These are phyloP conservation scores for Colletotrichum lentis DNA, from an alignment of 2,329 filamentous ascomycete species.

Conservation along the genomic window DNA sequence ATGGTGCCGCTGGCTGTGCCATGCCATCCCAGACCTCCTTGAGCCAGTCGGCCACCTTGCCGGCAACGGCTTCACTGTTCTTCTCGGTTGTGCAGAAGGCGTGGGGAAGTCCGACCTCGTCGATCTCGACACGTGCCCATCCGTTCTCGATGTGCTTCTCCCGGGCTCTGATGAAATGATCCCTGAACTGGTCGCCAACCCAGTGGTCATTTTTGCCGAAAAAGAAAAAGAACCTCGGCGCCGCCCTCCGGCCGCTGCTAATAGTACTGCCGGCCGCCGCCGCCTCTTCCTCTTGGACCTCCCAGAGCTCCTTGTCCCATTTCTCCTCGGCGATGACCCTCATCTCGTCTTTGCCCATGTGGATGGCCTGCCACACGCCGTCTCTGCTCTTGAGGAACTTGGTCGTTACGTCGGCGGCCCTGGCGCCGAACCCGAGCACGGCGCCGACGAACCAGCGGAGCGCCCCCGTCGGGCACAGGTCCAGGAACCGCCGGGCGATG, in stretches of 20 bases:
- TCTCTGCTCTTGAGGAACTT: slow-evolving; percentile 64
- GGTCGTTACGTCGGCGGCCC: slow-evolving; percentile 60
- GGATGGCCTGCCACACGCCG: slow-evolving; percentile 67
- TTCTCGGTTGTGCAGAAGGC: slow-evolving; percentile 62
- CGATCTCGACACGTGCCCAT: slow-evolving; percentile 60
- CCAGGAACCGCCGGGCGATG: slow-evolving; percentile 53
- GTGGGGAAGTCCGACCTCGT: slow-evolving; percentile 65
- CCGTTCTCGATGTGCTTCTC: slow-evolving; percentile 47
- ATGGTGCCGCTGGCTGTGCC: neutral
- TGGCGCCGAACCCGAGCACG: slow-evolving; percentile 57
- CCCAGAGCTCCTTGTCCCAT: slow-evolving; percentile 70
- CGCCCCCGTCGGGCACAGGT: slow-evolving; percentile 50
- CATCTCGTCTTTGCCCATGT: slow-evolving; percentile 69
- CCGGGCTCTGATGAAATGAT: slow-evolving; percentile 61
- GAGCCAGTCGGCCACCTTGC: slow-evolving; percentile 29
- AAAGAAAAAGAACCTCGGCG: slow-evolving; percentile 65
- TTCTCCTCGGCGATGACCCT: slow-evolving; percentile 63
- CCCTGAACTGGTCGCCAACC: slow-evolving; percentile 65
- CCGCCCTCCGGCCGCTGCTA: too few species aligned
- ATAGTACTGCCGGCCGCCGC: neutral
- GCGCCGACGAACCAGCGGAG: slow-evolving; percentile 55
- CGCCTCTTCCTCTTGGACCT: slow-evolving; percentile 42
- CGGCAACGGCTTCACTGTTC: slow-evolving; percentile 32
- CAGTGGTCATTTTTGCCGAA: slow-evolving; percentile 69
- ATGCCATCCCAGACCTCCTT: slow-evolving; percentile 31